Evolutionary conservation across 345 rosid genomes (phyloP).

Genomic region (Iberis pinnata): DNA sequence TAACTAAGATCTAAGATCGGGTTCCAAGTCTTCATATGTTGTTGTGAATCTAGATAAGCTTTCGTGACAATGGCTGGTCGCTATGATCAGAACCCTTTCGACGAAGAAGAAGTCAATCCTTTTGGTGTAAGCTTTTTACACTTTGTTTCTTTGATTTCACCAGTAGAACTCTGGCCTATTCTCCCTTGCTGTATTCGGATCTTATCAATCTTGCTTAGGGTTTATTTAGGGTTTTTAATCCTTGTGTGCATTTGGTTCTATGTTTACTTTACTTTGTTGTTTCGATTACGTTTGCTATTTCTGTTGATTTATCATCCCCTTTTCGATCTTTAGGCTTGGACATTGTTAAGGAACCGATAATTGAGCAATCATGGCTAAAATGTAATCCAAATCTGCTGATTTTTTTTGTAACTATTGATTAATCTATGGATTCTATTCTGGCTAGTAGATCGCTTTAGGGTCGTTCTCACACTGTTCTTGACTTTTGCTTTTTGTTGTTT

Average conservation of each 20-base stretch:
- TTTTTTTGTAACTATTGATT: background rate
- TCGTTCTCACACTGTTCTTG: background rate
- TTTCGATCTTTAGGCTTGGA: no score
- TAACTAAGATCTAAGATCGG: conserved; percentile 21
- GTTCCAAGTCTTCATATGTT: background rate
- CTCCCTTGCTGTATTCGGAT: background rate
- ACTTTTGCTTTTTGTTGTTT: background rate
- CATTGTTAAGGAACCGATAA: background rate
- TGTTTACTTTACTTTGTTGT: no score
- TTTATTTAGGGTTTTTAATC: conserved; percentile 10
- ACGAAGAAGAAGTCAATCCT: conserved; percentile 80
- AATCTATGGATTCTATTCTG: background rate
- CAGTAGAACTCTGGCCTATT: background rate
- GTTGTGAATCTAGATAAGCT: background rate
- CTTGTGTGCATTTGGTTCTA: no score
- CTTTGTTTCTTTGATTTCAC: background rate
- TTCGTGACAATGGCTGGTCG: conserved; percentile 59
- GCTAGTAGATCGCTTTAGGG: background rate
- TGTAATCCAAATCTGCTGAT: conserved; percentile 6
- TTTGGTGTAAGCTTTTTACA: conserved; percentile 50
- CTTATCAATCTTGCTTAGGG: conserved; percentile 2
- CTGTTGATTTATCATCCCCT: no score
- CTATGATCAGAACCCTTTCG: conserved; percentile 78
- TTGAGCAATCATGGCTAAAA: background rate
- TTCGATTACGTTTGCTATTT: no score